Base-by-base conservation (phyloP, 2,329 filamentous ascomycete genomes). In the Dichotomopilus funicola region DNA sequence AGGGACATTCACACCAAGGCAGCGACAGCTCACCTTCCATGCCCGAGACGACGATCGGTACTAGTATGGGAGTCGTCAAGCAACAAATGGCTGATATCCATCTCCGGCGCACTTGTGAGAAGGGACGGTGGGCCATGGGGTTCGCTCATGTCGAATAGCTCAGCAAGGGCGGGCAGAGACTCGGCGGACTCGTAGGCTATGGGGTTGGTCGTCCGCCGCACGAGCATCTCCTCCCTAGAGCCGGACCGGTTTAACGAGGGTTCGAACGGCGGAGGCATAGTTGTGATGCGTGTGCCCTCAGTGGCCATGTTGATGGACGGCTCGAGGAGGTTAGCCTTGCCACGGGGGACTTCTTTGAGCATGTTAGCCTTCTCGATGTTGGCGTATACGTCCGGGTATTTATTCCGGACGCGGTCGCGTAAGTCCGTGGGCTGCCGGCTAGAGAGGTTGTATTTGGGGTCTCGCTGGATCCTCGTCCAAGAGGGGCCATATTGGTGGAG, bases 391-490 rank as follows among this genome's bases (percentile, higher is more conserved):
- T 77, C 76, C 3, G 81, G 79, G 61, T 83, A 83, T 62, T 83
- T 85, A 68, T 86, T 86, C 44, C 83, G 77, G 36, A 85, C 75
- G 27, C 83, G 75, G 60, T 86, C 83, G 58, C 83, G 74, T 51
- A 86, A 67, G 63, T 86, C 83, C 0, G 82, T 86, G 1, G 83
- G 82, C 60, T 83, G 79, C 45, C 83, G 73, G 56, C 67, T 78
- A 4, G 78, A 75, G n/a, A 86, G 70, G 57, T 81, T 73, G 67
- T 82, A 84, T 34, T 73, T 73, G 11, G 77, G 68, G 57, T 86
- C 82, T 38, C 81, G 75, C 64, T 84, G 82, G 19, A 86, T 86
- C 66, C 79, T 81, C 51, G 82, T 84, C 83, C 83, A 86, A 7
- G 81, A 77, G 7, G 82, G 80, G 0, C 83, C 83, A 64, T 85